Base-by-base conservation (phyloP, 192 early-diverging fungal genomes). In the Coemansia pectinata region DNA sequence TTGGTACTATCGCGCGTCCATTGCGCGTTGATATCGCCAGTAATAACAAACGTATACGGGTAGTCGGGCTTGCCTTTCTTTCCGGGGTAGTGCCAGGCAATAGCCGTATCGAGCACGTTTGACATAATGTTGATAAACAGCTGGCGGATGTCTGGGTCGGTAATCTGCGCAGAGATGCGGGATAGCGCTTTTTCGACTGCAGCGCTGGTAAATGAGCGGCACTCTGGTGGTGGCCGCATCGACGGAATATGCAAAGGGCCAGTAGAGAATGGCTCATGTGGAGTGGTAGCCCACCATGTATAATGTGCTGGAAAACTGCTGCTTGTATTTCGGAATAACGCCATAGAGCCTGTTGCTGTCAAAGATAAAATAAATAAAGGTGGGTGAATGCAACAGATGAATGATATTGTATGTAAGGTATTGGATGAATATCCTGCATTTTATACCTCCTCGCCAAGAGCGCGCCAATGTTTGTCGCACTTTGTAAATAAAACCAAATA, bases 1-100 rank as follows among this genome's bases (percentile, higher is more conserved):
- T 90, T 86, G 41, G 89, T 85, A 9, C 86, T 87, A 68, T 91
- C 90, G 31, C 90, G 81, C 9, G 90, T 76, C 90, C 88, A 90
- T 87, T 89, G 89, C 34, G 90, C 90, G 29, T 76, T 78, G 77
- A 87, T 91, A 63, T 91, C 90, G 23, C 90, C 90, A 1, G 90
- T 91, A 14, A 91, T 85, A 6, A 91, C 74, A 81, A 91, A 89
- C 0, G 88, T 78, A 17, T 81, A 80, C n/a, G 85, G 85, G 5
- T 34, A 31, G 45, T 65, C 33, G 5, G 47, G 23, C 55, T 14
- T 53, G 62, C 45, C 62, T 5, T 25, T 58, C 5, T 58, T 40
- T 23, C 73, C 52, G 7, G 64, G 27, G 27, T 68, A 36, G 59
- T 76, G 72, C 83, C 79, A 88, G 8, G 82, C 78, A 3, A 90